phyloP scores from a whole-genome alignment of 2,329 filamentous ascomycete species.

The Fusarium circinatum region DNA sequence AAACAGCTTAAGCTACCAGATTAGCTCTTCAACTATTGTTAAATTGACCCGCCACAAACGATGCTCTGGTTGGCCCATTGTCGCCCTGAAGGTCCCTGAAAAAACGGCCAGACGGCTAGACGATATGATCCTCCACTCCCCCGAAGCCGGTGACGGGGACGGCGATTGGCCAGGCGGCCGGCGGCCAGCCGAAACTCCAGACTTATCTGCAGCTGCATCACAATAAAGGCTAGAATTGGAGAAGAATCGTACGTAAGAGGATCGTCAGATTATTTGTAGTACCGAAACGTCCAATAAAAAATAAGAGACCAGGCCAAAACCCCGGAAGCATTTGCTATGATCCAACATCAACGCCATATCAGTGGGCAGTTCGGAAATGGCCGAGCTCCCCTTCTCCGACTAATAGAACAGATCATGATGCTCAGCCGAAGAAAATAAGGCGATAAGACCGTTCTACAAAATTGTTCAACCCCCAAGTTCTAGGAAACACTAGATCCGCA shows the following conservation, averaged over 20 bases:
- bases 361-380: conserved; percentile 45
- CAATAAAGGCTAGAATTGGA: neutral
- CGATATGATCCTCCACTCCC: conserved; percentile 22
- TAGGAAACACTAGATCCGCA: neutral
- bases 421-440: conserved; percentile 24
- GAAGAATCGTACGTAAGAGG: conserved; percentile 8
- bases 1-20: conserved; percentile 14
- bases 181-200: conserved; percentile 11
- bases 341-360: conserved; percentile 6
- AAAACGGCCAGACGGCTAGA: conserved; percentile 19
- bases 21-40: conserved; percentile 17
- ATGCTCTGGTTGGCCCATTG: conserved; percentile 5
- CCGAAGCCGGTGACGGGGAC: conserved; percentile 20
- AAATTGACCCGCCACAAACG: neutral
- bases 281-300: conserved; percentile 27
- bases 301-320: neutral
- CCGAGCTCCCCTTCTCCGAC: conserved; percentile 43
- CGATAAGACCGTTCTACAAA: conserved; percentile 28
- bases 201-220: neutral
- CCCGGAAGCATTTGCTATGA: conserved; percentile 14
- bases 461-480: neutral
- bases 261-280: neutral
- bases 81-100: neutral
- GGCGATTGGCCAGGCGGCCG: neutral
- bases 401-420: conserved; percentile 15